Conservation (phyloP, 2,329 filamentous ascomycete genomes). For the Fusarium stilboides region DNA sequence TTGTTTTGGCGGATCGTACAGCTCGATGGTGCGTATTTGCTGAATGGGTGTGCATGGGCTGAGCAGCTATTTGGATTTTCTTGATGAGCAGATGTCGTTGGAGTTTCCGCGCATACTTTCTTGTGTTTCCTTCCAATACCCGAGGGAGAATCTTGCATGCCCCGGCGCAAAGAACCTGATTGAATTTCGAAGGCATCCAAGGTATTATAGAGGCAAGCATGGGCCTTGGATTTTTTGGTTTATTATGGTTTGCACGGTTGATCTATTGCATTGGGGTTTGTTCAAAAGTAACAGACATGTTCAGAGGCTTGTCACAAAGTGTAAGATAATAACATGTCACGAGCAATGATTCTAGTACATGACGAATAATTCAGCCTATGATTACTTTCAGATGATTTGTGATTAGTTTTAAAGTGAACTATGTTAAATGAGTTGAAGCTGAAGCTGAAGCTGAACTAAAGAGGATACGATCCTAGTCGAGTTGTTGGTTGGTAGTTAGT, state of each 20-base stretch:
- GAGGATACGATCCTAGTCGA: background rate
- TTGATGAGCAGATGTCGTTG: slow-evolving; percentile 25
- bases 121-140: slow-evolving; percentile 46
- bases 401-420: background rate
- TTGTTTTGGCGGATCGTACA: slow-evolving; percentile 86
- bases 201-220: slow-evolving; percentile 37
- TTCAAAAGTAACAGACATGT: slow-evolving; percentile 42
- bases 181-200: slow-evolving; percentile 21
- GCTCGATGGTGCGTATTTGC: slow-evolving; percentile 94
- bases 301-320: slow-evolving; percentile 22
- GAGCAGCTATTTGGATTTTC: slow-evolving; percentile 19
- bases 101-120: slow-evolving; percentile 44
- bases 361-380: slow-evolving; percentile 21
- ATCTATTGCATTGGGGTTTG: slow-evolving; percentile 30
- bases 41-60: slow-evolving; percentile 79
- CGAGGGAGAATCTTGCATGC: slow-evolving; percentile 46
- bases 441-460: slow-evolving; percentile 3
- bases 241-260: slow-evolving; percentile 17
- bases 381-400: background rate
- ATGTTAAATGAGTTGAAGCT: background rate
- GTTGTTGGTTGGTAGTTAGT: slow-evolving; percentile 28
- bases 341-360: slow-evolving; percentile 35
- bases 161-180: slow-evolving; percentile 41
- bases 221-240: slow-evolving; percentile 32
- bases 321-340: slow-evolving; percentile 42